phyloP scores from a whole-genome alignment of 495 filamentous ascomycete species.

The Tuber borchii region DNA sequence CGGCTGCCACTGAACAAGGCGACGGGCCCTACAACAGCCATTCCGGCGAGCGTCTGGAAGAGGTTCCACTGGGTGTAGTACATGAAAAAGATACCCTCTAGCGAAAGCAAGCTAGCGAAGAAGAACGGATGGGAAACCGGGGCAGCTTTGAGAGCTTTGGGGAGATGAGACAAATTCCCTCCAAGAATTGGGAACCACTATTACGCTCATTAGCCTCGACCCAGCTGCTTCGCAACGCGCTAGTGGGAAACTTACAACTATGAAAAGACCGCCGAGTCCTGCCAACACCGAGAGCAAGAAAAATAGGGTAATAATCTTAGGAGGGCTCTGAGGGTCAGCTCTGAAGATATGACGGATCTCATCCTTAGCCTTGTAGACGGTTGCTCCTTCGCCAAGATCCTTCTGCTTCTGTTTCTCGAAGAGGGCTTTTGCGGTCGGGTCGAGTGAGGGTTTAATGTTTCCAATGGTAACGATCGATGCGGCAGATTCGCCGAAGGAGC shows the following conservation, averaged over 20 bases:
- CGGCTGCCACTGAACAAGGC: conserved; percentile 84
- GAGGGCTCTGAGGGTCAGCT: conserved; percentile 67
- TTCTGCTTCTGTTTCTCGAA: conserved; percentile 50
- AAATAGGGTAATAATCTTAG: conserved; percentile 70
- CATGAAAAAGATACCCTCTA: conserved; percentile 89
- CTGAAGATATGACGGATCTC: conserved; percentile 93
- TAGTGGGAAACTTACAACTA: conserved; percentile 53
- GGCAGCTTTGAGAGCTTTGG: conserved; percentile 62
- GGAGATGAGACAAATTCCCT: conserved; percentile 73
- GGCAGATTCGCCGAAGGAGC: conserved; percentile 62
- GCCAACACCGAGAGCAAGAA: conserved; percentile 67
- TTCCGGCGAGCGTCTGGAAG: conserved; percentile 78
- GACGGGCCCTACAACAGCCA: conserved; percentile 58
- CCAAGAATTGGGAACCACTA: conserved; percentile 54
- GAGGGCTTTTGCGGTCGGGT: conserved; percentile 55
- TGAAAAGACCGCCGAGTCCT: conserved; percentile 63
- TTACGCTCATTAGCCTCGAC: conserved; percentile 5
- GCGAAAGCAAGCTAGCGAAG: conserved; percentile 70
- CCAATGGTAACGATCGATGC: conserved; percentile 26
- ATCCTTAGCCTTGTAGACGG: conserved; percentile 32
- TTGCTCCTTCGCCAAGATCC: conserved; percentile 34
- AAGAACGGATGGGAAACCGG: conserved; percentile 75
- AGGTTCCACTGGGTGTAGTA: conserved; percentile 93
- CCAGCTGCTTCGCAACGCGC: neutral
- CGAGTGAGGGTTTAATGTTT: conserved; percentile 41